A percentile compares a stretch with the other conserved stretches of the same genome.
These are phyloP conservation scores for Pythium aristosporum DNA, from an alignment of 352 stramenopile genomes.

Conservation along the genomic window DNA sequence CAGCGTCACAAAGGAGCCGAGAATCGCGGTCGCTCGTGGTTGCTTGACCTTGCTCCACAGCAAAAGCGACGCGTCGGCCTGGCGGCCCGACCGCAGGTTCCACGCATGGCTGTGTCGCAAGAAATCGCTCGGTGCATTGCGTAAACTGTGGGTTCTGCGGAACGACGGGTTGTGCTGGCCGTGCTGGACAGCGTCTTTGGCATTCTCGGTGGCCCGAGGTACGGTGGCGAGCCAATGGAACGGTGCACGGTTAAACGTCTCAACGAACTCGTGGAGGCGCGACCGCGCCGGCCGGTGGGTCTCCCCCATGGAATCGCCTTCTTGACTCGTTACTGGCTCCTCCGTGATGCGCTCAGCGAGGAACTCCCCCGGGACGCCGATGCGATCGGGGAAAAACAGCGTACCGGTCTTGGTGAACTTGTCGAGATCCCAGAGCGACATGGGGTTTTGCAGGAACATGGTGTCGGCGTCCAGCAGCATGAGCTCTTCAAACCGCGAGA, in stretches of 20 bases:
- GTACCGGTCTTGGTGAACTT: constrained; percentile 58
- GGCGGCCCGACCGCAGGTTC: constrained; percentile 60
- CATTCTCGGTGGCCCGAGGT: constrained; percentile 14
- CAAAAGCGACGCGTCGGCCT: constrained; percentile 77
- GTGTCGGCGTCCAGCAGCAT: constrained; percentile 79
- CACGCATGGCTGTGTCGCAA: constrained; percentile 58
- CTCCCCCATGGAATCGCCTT: not conserved
- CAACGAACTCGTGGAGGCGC: constrained; percentile 48
- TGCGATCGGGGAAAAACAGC: constrained; percentile 70
- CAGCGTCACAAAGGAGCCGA: constrained; percentile 51
- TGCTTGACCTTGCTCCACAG: constrained; percentile 72
- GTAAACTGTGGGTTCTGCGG: constrained; percentile 19
- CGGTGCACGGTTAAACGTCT: constrained; percentile 45
- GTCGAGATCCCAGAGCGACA: constrained; percentile 47
- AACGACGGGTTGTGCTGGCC: constrained; percentile 25
- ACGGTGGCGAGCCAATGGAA: constrained; percentile 42
- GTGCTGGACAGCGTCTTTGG: constrained; percentile 2
- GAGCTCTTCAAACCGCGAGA: constrained; percentile 66
- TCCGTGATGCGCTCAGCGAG: constrained; percentile 35
- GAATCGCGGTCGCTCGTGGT: constrained; percentile 61
- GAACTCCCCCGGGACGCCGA: constrained; percentile 43
- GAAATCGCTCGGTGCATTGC: constrained; percentile 45
- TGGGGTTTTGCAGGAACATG: constrained; percentile 61
- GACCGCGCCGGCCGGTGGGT: constrained; percentile 24
- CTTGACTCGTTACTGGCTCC: constrained; percentile 4